Base-by-base conservation (phyloP, 2,329 filamentous ascomycete genomes). In the Exophiala oligosperma region DNA sequence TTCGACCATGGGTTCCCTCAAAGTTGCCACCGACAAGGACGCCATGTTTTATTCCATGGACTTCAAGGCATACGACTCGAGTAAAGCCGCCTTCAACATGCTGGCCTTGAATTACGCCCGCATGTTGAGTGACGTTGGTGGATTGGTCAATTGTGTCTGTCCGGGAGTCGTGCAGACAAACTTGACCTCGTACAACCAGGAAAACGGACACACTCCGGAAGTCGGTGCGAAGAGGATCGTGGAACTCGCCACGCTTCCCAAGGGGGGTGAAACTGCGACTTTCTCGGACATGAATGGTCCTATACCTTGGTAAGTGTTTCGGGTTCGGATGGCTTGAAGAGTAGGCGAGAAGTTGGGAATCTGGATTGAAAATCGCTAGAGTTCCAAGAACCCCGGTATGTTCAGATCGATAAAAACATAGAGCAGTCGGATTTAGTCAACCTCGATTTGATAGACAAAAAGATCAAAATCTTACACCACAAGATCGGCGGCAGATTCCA, bases 51-150 rank as follows among this genome's bases (percentile, higher is more conserved):
- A 73, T 44, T 54, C 50, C 1, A 59, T 64, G 12, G 69, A 71
- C 4, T 71, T 67, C 48, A 73, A 69, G 32, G 65, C 68, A 0
- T 79, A 79, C 53, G 66, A 73, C 11, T 62, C 67, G 2, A 77
- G 73, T 64, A 79, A 79, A 59, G 73, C 76, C 1, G 77, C 76
- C 0, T 26, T 78, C 8, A 76, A 79, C 32, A 76, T 77, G 71
- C 61, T 79, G 24, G 40, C 37, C 12, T 38, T 59, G n/a, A 51
- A 59, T 24, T 59, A 59, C n/a, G 55, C 55, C 14, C 21, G 51
- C 7, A 55, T 56, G 2, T 38, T 59, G 3, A 48, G 59, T n/a
- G 50, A 51, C 32, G 23, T 23, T 14, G 59, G 51, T 35, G 59
- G 21, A 2, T 23, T 51, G 55, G 59, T 59, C 14, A 59, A 59